These are phyloP conservation scores for Kazachstania martiniae DNA, from an alignment of 805 yeast species.

Conservation along the genomic window DNA sequence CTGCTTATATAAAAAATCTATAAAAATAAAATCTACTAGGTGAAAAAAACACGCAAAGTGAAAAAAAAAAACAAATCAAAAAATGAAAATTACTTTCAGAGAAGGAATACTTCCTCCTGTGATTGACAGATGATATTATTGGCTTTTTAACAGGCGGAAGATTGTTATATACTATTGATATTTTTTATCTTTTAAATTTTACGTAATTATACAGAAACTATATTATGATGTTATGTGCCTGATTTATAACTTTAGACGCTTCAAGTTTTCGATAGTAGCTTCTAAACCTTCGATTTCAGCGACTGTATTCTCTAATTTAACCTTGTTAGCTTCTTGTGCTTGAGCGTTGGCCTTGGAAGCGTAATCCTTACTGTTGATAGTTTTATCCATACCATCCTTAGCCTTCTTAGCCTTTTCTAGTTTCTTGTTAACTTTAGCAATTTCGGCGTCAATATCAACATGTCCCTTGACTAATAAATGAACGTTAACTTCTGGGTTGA, in stretches of 20 bases:
- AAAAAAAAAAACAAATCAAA: no score
- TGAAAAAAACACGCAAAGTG: no score
- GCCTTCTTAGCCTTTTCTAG: constrained; percentile 52
- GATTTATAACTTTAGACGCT: constrained; percentile 52
- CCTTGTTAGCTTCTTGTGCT: constrained; percentile 66
- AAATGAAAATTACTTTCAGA: no score
- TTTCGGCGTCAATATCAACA: constrained; percentile 86
- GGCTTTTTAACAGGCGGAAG: background rate
- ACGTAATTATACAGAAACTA: background rate
- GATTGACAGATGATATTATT: no score
- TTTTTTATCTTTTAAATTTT: background rate
- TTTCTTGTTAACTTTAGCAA: constrained; percentile 70
- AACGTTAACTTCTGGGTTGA: constrained; percentile 71
- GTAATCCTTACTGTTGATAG: constrained; percentile 63
- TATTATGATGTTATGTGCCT: no score
- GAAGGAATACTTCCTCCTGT: no score
- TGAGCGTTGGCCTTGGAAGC: constrained; percentile 73
- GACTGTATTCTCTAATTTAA: constrained; percentile 53
- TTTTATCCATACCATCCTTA: constrained; percentile 55
- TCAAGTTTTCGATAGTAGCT: constrained; percentile 75
- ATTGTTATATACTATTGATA: no score
- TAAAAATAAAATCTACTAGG: no score
- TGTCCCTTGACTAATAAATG: constrained; percentile 91
- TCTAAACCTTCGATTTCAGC: constrained; percentile 90
- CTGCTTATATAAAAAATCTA: no score